Evolutionary conservation across 2,329 filamentous ascomycete species (phyloP), one percentile per base, ranked within the genome.

Genomic region (Xylariomycetidae sp.): DNA sequence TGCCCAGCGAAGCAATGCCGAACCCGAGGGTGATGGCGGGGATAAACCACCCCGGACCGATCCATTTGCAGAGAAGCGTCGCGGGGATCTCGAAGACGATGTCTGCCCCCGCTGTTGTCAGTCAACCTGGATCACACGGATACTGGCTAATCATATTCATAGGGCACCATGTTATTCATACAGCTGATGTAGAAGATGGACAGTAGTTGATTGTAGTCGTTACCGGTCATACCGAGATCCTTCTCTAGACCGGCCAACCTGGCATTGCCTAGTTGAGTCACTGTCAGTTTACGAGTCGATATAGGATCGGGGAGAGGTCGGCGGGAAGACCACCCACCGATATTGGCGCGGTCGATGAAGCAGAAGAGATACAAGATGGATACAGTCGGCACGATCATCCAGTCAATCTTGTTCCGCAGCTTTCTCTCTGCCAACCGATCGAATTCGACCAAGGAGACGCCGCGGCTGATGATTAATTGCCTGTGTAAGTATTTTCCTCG

Each of bases 11-110:
- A 34, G 85, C 69, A 33, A 74, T 69, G 6, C 80, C 81, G 80
- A 82, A 87, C n/a, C 68, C 61, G 17, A 77, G 64, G 55, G 84
- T 80, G 44, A 86, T 77, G 44, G 82, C 74, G 0, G 79, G 70
- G 30, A 86, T 54, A 71, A 81, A 84, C 34, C 75, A 64, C 16
- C 73, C 75, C 1, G 80, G 78, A 5, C 70, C 69, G 36, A 80
- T 61, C 51, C 75, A 77, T 58, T 82, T 82, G 35, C 83, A 64
- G n/a, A 82, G 61, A 22, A 81, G 67, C 48, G 83, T 84, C 35
- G 73, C 78, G 1, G 80, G 80, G 6, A 83, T 71, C 51, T 84
- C 80, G 53, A 82, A 82, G 27, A 70, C 27, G 41, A 57, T 56
- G 27, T 57, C n/a, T n/a, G n/a, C n/a, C n/a, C n/a, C n/a, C n/a